A percentile compares a stretch with the other conserved stretches of the same genome.
These are phyloP conservation scores for Flammula alnicola DNA, from an alignment of 1,284 basidiomycete species.

Conservation along the genomic window DNA sequence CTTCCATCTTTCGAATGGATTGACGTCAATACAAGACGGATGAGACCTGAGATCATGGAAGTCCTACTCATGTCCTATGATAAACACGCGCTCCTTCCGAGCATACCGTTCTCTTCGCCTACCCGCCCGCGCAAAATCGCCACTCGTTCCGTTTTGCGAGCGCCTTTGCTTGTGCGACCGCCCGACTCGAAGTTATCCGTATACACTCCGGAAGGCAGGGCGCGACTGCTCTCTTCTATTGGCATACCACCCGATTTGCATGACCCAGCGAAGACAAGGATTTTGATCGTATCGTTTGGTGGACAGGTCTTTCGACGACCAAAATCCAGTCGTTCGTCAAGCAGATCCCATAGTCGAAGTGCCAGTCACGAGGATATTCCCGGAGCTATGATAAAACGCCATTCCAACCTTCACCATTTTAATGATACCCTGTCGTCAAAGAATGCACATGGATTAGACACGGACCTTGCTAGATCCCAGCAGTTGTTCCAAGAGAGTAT, in stretches of 20 bases:
- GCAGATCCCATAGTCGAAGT: conserved; percentile 41
- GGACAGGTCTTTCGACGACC: conserved; percentile 75
- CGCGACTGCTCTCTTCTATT: conserved; percentile 54
- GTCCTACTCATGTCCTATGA: conserved; percentile 35
- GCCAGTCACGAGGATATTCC: conserved; percentile 29
- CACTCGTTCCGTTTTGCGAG: conserved; percentile 49
- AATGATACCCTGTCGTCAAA: neutral
- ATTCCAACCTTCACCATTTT: neutral
- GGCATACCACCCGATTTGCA: conserved; percentile 61
- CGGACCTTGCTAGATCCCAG: no score
- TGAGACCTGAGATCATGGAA: conserved; percentile 49
- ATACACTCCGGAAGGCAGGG: conserved; percentile 58
- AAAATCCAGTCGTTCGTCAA: conserved; percentile 34
- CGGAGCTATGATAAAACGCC: neutral
- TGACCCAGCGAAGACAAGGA: conserved; percentile 51
- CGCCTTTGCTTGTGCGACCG: conserved; percentile 71
- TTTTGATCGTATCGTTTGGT: conserved; percentile 79
- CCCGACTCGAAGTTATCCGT: conserved; percentile 41
- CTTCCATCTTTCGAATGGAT: conserved; percentile 73
- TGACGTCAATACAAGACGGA: conserved; percentile 46
- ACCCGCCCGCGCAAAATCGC: conserved; percentile 18
- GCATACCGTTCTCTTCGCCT: conserved; percentile 39
- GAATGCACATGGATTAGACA: neutral
- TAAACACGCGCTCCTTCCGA: conserved; percentile 20
- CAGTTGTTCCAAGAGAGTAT: no score